phyloP scores from a whole-genome alignment of 495 filamentous ascomycete species.

The Aspergillus cavernicola region DNA sequence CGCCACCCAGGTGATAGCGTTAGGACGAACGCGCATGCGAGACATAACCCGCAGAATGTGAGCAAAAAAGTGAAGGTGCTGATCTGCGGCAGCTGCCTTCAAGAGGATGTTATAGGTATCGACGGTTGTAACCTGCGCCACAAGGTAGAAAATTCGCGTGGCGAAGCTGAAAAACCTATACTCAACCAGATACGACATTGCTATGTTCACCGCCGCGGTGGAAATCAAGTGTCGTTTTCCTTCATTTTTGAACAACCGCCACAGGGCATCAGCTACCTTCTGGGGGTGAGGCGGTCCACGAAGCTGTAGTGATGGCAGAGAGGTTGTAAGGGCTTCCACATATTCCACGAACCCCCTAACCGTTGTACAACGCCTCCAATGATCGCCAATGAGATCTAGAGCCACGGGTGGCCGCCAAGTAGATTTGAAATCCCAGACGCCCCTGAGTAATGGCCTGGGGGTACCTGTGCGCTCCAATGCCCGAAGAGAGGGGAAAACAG shows the following conservation, averaged over 20 bases:
- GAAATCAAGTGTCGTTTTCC: constrained; percentile 27
- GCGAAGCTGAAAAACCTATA: constrained; percentile 27
- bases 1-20: constrained; percentile 42
- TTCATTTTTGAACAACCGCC: constrained; percentile 23
- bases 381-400: constrained; percentile 14
- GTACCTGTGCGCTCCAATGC: constrained; percentile 17
- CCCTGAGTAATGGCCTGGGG: constrained; percentile 29
- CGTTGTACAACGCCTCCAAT: constrained; percentile 7
- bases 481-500: constrained; percentile 26
- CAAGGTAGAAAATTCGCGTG: constrained; percentile 25
- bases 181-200: constrained; percentile 35
- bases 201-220: constrained; percentile 38
- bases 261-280: constrained; percentile 17
- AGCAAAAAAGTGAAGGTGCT: constrained; percentile 33
- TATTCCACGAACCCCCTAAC: constrained; percentile 34
- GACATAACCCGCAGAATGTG: constrained; percentile 32
- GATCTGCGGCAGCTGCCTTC: constrained; percentile 28
- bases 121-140: constrained; percentile 34
- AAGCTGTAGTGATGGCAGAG: not conserved
- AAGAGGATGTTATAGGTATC: constrained; percentile 47
- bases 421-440: constrained; percentile 26
- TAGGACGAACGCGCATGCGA: constrained; percentile 32
- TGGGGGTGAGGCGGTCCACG: constrained; percentile 5
- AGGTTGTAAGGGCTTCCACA: constrained; percentile 31
- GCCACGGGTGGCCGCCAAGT: not conserved